phyloP scores from a whole-genome alignment of 352 stramenopile species.

The Phytopythium ostracodes region DNA sequence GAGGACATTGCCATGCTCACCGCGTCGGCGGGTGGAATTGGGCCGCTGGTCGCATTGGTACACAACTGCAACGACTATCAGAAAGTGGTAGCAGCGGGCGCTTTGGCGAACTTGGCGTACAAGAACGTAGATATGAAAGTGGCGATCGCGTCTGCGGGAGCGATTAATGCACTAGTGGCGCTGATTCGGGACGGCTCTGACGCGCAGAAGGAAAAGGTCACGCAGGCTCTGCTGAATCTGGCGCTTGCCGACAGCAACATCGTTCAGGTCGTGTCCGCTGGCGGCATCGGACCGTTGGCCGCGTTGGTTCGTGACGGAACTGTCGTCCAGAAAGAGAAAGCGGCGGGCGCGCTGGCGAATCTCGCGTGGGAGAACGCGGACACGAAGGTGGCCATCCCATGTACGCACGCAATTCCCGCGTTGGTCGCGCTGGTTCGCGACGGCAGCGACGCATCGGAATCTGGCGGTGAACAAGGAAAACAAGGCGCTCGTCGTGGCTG shows the following conservation, averaged over 20 bases:
- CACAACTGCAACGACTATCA: background rate
- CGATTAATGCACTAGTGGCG: background rate
- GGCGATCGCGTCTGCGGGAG: background rate
- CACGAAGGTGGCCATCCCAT: background rate
- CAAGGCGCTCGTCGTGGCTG: background rate
- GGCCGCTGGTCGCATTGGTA: background rate
- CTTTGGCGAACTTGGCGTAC: background rate
- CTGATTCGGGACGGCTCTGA: slow-evolving; percentile 1
- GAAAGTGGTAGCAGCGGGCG: background rate
- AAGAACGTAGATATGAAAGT: background rate
- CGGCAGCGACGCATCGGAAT: background rate
- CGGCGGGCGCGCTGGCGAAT: background rate
- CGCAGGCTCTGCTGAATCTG: background rate
- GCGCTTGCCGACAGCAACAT: background rate
- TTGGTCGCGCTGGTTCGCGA: background rate
- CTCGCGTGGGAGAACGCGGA: background rate
- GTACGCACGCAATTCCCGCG: background rate
- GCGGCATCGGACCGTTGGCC: background rate
- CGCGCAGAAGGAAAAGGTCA: background rate
- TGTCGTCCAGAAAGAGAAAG: background rate
- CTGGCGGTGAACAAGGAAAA: background rate
- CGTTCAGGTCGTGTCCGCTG: background rate
- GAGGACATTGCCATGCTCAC: background rate
- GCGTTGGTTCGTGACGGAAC: background rate
- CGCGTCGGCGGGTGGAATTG: background rate